phyloP scores from a whole-genome alignment of 148 eudicot genomes.

The Rhododendron griersonianum region DNA sequence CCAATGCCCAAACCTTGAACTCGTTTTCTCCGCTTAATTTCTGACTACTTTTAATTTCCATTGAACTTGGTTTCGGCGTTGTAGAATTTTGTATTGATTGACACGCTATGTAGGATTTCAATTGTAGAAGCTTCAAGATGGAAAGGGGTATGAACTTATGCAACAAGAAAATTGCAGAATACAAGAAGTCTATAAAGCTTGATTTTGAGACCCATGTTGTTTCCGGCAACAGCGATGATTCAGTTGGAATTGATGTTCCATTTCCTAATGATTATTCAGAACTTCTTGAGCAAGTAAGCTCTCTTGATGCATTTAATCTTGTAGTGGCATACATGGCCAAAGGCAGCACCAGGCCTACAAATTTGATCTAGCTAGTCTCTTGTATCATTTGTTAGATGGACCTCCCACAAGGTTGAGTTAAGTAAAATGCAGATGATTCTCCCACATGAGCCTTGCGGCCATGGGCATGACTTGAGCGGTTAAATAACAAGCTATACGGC shows the following conservation, averaged over 20 bases:
- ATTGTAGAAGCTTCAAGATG: constrained; percentile 14
- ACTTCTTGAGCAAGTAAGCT: constrained; percentile 55
- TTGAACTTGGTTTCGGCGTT: not conserved
- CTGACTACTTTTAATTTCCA: not conserved
- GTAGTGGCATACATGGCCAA: not conserved
- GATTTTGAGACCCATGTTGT: constrained; percentile 24
- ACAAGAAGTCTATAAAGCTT: constrained; percentile 17
- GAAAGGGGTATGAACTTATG: constrained; percentile 10
- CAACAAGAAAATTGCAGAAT: constrained; percentile 1
- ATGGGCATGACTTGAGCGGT: not conserved
- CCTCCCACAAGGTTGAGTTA: not conserved
- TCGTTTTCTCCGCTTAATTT: not conserved
- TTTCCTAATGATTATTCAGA: constrained; percentile 58
- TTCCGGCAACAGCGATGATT: constrained; percentile 27
- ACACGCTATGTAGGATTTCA: constrained; percentile 11
- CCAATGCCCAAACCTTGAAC: not conserved
- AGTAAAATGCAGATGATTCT: not conserved
- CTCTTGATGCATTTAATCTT: not conserved
- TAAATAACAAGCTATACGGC: not conserved
- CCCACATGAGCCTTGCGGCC: not conserved
- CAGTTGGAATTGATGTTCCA: constrained; percentile 39
- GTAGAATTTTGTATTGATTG: not conserved
- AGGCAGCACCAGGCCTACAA: not conserved
- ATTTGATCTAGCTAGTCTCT: not conserved
- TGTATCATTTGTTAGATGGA: not conserved